These are phyloP conservation scores for Galeopsis tetrahit DNA, from an alignment of 257 asterid genomes.

Conservation along the genomic window DNA sequence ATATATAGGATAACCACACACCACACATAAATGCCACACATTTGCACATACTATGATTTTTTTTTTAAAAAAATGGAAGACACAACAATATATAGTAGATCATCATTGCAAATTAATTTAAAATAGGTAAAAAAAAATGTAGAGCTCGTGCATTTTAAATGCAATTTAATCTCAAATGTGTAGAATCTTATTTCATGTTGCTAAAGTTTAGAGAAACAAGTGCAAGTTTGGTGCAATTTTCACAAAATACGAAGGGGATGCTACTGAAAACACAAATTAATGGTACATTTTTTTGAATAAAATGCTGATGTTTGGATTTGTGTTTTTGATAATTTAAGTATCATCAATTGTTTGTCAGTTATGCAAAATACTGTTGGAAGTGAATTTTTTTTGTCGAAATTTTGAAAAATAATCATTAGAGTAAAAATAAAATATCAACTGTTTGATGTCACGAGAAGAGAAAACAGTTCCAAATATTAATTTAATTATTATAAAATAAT, in stretches of 20 bases:
- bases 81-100: too few relatives aligned
- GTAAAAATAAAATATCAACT: too few relatives aligned
- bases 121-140: too few relatives aligned
- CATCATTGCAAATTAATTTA: too few relatives aligned
- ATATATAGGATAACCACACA: too few relatives aligned
- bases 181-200: slow-evolving; percentile 19
- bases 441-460: too few relatives aligned
- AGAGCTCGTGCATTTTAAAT: background rate
- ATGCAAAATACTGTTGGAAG: background rate
- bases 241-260: background rate
- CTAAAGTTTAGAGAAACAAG: background rate
- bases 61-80: too few relatives aligned
- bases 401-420: too few relatives aligned
- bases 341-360: background rate
- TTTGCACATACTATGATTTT: too few relatives aligned
- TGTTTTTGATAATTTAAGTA: background rate
- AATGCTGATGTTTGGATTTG: slow-evolving; percentile 12
- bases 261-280: slow-evolving; percentile 4
- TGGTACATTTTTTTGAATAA: slow-evolving; percentile 3
- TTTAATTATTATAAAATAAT: too few relatives aligned
- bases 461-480: too few relatives aligned
- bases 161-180: slow-evolving; percentile 23
- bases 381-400: background rate
- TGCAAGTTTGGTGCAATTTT: background rate
- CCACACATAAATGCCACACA: too few relatives aligned